Evolutionary conservation across 345 rosid species (phyloP), one percentile per base, ranked within the genome.

Genomic region (Moringa oleifera): DNA sequence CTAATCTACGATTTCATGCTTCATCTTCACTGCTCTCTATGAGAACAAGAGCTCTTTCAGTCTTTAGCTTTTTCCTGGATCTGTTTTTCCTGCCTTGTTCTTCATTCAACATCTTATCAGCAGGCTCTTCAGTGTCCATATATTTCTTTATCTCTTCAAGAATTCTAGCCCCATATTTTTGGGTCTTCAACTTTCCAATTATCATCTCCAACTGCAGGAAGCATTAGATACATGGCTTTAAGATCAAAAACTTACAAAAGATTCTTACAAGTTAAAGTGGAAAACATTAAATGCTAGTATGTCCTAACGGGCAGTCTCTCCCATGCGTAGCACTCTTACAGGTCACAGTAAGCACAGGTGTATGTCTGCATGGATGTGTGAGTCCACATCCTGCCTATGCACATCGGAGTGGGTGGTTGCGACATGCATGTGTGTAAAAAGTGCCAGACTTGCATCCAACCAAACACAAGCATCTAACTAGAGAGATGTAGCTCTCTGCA

Each of bases 111-210:
- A 16, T 16, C 23, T 46, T 57, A 57, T 22, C 37, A 20, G 67
- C 74, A 53, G 68, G 68, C 58, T 61, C 65, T 52, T 68, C 77
- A 1, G 80, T 47, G 36, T 7, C 25, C 2, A 36, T 67, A 36
- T 72, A 74, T 51, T 72, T 83, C 58, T 52, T 64, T 23, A 87
- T 81, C 74, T 77, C 85, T 79, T 84, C 86, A 8, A 92, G 87
- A 76, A 90, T 84, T 78, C 72, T 81, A 62, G 63, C 81, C 31
- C 97, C 98, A 10, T 83, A 93, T 66, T 80, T 92, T 16, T 75
- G 83, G 18, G 90, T 72, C 80, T 93, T 90, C 64, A 93, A 51
- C 66, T 84, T 93, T 63, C 98, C 98, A 64, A 89, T 84, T 25
- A 90, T 79, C 63, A 67, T 86, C 79, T 90, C 97, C 83, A 93